A percentile compares a stretch with the other conserved stretches of the same genome.
These are phyloP conservation scores for Rutstroemia sp. DNA, from an alignment of 2,329 filamentous ascomycete genomes.

Conservation along the genomic window DNA sequence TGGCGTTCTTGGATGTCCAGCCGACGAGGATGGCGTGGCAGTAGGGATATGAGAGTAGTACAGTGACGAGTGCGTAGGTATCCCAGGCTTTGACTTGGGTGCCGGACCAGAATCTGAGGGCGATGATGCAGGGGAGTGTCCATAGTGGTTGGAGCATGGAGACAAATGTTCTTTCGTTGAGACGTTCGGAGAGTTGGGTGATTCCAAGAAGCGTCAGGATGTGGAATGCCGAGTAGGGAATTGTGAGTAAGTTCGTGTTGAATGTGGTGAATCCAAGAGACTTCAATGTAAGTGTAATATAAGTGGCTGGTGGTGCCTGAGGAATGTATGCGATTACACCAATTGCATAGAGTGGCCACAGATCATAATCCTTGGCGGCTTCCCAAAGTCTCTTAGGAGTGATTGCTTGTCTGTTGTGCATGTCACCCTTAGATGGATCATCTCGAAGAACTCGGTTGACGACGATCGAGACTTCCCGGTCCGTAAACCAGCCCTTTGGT, in stretches of 20 bases:
- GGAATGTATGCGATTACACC: constrained; percentile 44
- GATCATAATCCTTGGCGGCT: constrained; percentile 49
- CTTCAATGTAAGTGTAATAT: constrained; percentile 46
- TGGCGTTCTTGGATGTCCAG: constrained; percentile 50
- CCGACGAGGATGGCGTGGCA: constrained; percentile 29
- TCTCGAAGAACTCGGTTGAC: constrained; percentile 52
- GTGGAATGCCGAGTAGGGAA: constrained; percentile 38
- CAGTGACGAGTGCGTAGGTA: constrained; percentile 31
- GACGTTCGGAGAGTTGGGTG: constrained; percentile 37
- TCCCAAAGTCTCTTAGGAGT: constrained; percentile 43
- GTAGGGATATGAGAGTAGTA: constrained; percentile 24
- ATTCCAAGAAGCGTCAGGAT: constrained; percentile 39
- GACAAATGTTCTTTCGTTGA: constrained; percentile 33
- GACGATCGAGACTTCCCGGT: constrained; percentile 58
- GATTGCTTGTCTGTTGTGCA: constrained; percentile 54
- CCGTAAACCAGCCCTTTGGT: constrained; percentile 54
- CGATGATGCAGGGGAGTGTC: constrained; percentile 34
- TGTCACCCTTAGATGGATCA: constrained; percentile 41
- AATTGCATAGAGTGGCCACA: constrained; percentile 47
- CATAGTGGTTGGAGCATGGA: constrained; percentile 33
- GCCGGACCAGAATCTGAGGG: constrained; percentile 28
- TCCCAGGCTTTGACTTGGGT: constrained; percentile 27
- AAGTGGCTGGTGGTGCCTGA: constrained; percentile 39
- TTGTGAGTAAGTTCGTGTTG: constrained; percentile 38
- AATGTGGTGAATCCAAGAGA: constrained; percentile 31